Percentiles rank a stretch among this genome's conserved stretches.
Conservation (phyloP, 2,329 filamentous ascomycete genomes). For the Graphiopsis chlorocephala region DNA sequence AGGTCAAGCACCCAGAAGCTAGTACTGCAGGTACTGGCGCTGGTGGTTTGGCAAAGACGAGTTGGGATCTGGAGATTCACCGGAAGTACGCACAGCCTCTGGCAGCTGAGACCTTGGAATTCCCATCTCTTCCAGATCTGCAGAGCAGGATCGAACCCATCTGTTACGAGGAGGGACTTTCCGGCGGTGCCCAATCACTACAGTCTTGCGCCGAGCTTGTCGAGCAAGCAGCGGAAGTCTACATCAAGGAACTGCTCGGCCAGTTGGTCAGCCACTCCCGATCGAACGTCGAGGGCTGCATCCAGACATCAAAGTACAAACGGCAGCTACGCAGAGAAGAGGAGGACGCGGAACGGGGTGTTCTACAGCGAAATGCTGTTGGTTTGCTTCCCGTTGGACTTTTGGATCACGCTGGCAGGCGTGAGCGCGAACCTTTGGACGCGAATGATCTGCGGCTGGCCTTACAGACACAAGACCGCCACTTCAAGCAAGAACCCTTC, state of each 20-base stretch:
- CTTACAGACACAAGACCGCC: slow-evolving; percentile 70
- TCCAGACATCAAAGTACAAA: slow-evolving; percentile 77
- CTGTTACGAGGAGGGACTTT: slow-evolving; percentile 62
- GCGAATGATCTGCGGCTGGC: slow-evolving; percentile 77
- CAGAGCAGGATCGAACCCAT: slow-evolving; percentile 61
- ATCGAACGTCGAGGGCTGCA: slow-evolving; percentile 53
- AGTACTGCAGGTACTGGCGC: slow-evolving; percentile 23
- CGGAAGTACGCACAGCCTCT: slow-evolving; percentile 63
- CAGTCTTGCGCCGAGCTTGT: slow-evolving; percentile 58
- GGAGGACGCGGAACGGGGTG: slow-evolving; percentile 67
- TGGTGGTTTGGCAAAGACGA: slow-evolving; percentile 33
- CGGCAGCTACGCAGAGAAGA: slow-evolving; percentile 75
- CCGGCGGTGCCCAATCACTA: slow-evolving; percentile 37
- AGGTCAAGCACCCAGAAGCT: slow-evolving; percentile 24
- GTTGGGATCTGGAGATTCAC: slow-evolving; percentile 64
- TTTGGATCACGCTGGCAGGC: slow-evolving; percentile 75
- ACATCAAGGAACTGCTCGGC: slow-evolving; percentile 59
- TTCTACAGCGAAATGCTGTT: slow-evolving; percentile 69
- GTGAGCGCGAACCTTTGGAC: slow-evolving; percentile 67
- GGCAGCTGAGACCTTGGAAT: slow-evolving; percentile 61
- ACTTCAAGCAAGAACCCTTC: slow-evolving; percentile 74
- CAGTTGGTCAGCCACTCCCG: slow-evolving; percentile 54
- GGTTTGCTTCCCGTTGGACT: slow-evolving; percentile 63
- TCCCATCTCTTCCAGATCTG: slow-evolving; percentile 58
- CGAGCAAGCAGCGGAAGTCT: slow-evolving; percentile 60